These are phyloP conservation scores for Betula pendula DNA, from an alignment of 306 rosid species.

Conservation along the genomic window DNA sequence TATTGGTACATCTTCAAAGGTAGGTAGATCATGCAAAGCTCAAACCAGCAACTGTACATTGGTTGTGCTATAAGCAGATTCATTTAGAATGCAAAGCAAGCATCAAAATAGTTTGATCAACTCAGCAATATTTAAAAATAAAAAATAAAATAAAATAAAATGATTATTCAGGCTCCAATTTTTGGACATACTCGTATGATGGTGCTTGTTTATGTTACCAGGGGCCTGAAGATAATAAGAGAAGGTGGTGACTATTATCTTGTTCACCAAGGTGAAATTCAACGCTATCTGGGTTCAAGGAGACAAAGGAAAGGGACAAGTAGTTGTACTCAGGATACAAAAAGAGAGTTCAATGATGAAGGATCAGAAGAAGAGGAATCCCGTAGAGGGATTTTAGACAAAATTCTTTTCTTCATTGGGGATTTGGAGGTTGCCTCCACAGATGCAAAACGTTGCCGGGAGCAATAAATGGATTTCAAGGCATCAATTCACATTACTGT, in stretches of 20 bases:
- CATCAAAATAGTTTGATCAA: not conserved
- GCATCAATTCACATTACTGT: not conserved
- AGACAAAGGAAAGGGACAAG: constrained; percentile 30
- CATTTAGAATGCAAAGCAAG: not conserved
- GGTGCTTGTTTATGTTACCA: constrained; percentile 23
- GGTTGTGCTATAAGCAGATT: not conserved
- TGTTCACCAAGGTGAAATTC: constrained; percentile 76
- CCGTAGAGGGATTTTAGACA: constrained; percentile 62
- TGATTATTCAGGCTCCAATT: too few relatives aligned
- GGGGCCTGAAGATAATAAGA: constrained; percentile 72
- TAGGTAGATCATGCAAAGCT: not conserved
- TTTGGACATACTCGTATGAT: too few relatives aligned
- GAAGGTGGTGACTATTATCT: constrained; percentile 73
- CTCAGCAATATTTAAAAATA: too few relatives aligned
- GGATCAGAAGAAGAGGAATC: constrained; percentile 45
- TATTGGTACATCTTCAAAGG: not conserved
- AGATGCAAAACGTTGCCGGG: constrained; percentile 58
- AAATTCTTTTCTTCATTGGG: constrained; percentile 74
- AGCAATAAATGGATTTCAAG: constrained; percentile 27
- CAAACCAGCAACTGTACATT: not conserved
- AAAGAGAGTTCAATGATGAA: constrained; percentile 33
- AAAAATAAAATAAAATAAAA: too few relatives aligned
- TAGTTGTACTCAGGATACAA: constrained; percentile 25
- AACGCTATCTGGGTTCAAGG: constrained; percentile 63
- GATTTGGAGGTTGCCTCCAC: constrained; percentile 77